Evolutionary conservation across 2,329 filamentous ascomycete genomes (phyloP), one percentile per base, ranked within the genome.

Genomic region (Boeremia lycopersici): DNA sequence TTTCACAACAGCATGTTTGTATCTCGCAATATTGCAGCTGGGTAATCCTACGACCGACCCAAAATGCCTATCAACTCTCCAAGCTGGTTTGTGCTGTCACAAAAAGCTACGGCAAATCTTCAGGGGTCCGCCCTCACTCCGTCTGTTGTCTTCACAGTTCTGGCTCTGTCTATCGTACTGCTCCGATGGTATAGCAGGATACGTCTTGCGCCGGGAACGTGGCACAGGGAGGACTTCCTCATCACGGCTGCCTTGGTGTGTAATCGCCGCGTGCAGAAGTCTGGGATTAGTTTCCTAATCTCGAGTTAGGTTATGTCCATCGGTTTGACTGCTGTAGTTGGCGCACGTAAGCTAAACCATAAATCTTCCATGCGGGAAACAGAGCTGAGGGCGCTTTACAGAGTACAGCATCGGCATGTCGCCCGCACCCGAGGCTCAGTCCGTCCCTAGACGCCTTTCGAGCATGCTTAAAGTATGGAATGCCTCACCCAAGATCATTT

Each of bases 111-210:
- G 2, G 64, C 62, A 28, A 56, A 63, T 28, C 68, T 74, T 34
- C 46, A 53, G 6, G 61, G 56, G 38, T 48, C 63, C 6, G 65
- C 68, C 3, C 56, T 75, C 2, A 40, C 66, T 2, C 64, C 69
- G 4, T 59, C 71, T 6, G 52, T 70, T 3, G 33, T 63, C 2
- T 64, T 70, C 36, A 70, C 68, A 2, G 19, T 46, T 0, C n/a
- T 73, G 2, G 70, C 71, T 13, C 33, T 66, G 2, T 3, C 65
- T 10, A 53, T 63, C 9, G 64, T 74, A 6, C 11, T 45, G 0
- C 44, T 72, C 23, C 59, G 73, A 42, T 71, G 63, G 67, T 71
- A 69, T 41, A 71, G 68, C 28, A 61, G 68, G 31, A 26, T 60
- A 1, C 43, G 41, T 29, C 53, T 69, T 4, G 53, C 43, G 3